These are phyloP conservation scores for Scolecobasidium constrictum DNA, from an alignment of 2,329 filamentous ascomycete species.

Conservation along the genomic window DNA sequence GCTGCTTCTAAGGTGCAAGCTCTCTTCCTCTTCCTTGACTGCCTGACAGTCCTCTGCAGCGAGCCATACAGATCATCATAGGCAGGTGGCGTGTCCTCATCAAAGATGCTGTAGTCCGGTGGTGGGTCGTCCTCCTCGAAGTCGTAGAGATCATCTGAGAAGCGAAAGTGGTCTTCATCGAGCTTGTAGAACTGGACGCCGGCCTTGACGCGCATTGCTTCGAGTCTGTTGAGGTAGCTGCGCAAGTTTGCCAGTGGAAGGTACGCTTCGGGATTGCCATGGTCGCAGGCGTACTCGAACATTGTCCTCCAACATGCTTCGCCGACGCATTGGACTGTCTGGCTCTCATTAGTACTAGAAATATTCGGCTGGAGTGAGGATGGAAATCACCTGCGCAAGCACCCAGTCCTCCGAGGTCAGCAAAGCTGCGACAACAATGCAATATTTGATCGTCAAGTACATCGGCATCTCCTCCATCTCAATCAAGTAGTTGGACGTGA, in stretches of 20 bases:
- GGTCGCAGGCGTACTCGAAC: background rate
- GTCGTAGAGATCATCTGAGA: no score
- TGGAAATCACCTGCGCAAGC: no score
- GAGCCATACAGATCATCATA: no score
- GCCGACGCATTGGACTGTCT: background rate
- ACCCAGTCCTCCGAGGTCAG: background rate
- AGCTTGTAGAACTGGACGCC: background rate
- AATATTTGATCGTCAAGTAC: background rate
- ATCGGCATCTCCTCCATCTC: background rate
- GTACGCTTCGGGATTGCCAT: background rate
- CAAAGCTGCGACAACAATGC: background rate
- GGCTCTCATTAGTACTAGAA: no score
- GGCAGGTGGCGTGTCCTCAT: no score
- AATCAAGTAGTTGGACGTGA: background rate
- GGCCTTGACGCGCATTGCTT: background rate
- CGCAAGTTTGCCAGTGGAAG: background rate
- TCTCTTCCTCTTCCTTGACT: no score
- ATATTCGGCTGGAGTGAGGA: no score
- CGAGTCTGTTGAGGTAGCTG: background rate
- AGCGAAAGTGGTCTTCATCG: no score
- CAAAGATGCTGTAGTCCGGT: no score
- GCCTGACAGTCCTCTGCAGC: no score
- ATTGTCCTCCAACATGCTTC: background rate
- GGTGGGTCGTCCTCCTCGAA: no score
- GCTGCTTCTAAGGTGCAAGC: no score